Conservation (phyloP, 352 stramenopile species). For the Blastocystis hominis region DNA sequence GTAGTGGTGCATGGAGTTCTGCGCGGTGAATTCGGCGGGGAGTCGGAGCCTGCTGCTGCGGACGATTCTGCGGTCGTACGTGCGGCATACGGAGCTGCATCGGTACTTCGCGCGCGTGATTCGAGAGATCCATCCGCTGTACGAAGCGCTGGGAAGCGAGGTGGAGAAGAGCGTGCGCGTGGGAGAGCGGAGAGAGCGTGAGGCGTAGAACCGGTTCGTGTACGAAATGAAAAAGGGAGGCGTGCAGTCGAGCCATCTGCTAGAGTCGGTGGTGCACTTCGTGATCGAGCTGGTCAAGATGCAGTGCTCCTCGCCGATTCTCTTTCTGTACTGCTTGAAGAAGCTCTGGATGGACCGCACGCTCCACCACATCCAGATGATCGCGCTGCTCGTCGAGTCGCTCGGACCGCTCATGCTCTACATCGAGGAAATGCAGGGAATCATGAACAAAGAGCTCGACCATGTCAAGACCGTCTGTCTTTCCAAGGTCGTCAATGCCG, state of each 20-base stretch:
- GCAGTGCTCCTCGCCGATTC: not conserved
- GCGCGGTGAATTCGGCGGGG: not conserved
- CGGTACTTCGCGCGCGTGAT: not conserved
- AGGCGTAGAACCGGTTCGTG: not conserved
- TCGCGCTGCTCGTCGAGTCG: not conserved
- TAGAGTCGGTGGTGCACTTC: not conserved
- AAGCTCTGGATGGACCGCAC: not conserved
- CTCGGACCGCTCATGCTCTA: not conserved
- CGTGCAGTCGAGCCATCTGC: not conserved
- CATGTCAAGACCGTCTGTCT: not conserved
- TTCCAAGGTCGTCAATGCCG: not conserved
- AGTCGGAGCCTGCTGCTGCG: not conserved
- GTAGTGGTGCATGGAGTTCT: constrained; percentile 31
- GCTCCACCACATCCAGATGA: not conserved
- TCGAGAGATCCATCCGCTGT: not conserved
- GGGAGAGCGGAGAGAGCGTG: not conserved
- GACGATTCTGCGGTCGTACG: not conserved
- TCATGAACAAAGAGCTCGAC: constrained; percentile 6
- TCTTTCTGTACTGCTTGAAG: not conserved
- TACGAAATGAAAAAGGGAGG: not conserved
- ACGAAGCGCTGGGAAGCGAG: not conserved
- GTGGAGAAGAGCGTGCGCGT: not conserved
- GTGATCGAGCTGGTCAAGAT: constrained; percentile 3
- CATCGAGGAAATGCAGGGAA: not conserved
- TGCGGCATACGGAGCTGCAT: not conserved